A percentile compares a stretch with the other conserved stretches of the same genome.
These are phyloP conservation scores for Rhizopus delemar DNA, from an alignment of 371 early-diverging fungal species.

Conservation along the genomic window DNA sequence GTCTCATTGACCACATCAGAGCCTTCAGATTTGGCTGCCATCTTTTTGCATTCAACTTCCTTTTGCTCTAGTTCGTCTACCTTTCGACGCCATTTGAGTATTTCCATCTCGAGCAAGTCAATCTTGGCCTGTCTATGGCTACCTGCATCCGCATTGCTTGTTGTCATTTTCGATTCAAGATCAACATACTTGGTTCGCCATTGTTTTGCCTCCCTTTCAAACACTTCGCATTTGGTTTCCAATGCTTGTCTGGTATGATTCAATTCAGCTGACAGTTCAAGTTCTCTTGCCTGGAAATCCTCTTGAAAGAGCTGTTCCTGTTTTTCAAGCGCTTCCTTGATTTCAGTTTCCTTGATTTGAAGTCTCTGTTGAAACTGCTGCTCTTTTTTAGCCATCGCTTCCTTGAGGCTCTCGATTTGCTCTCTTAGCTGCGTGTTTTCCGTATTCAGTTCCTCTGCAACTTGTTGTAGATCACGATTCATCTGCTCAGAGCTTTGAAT, in stretches of 20 bases:
- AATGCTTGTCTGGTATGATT: slow-evolving; percentile 19
- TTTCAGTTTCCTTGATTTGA: slow-evolving; percentile 27
- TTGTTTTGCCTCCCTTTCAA: slow-evolving; percentile 27
- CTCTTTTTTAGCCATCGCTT: slow-evolving; percentile 22
- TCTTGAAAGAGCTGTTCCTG: slow-evolving; percentile 17
- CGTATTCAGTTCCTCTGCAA: slow-evolving; percentile 30
- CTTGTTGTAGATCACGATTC: slow-evolving; percentile 39
- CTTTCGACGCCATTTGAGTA: slow-evolving; percentile 23
- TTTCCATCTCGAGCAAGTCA: slow-evolving; percentile 20
- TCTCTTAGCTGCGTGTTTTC: slow-evolving; percentile 36
- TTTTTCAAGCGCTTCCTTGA: slow-evolving; percentile 32
- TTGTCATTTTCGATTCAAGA: slow-evolving; percentile 8
- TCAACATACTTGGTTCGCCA: slow-evolving; percentile 24
- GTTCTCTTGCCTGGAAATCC: slow-evolving; percentile 26
- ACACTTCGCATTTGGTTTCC: slow-evolving; percentile 23
- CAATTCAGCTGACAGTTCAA: slow-evolving; percentile 26
- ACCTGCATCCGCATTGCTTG: not conserved
- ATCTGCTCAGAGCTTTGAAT: slow-evolving; percentile 39
- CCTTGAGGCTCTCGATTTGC: slow-evolving; percentile 28
- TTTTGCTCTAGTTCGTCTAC: slow-evolving; percentile 27
- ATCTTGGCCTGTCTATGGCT: slow-evolving; percentile 13
- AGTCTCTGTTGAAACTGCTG: slow-evolving; percentile 20
- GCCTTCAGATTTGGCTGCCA: not conserved
- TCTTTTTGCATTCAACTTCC: slow-evolving; percentile 11
- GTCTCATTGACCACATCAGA: slow-evolving; percentile 24